A percentile compares a stretch with the other conserved stretches of the same genome.
Conservation (phyloP, 1,284 basidiomycete genomes). For the Kalmanozyma brasiliensis region DNA sequence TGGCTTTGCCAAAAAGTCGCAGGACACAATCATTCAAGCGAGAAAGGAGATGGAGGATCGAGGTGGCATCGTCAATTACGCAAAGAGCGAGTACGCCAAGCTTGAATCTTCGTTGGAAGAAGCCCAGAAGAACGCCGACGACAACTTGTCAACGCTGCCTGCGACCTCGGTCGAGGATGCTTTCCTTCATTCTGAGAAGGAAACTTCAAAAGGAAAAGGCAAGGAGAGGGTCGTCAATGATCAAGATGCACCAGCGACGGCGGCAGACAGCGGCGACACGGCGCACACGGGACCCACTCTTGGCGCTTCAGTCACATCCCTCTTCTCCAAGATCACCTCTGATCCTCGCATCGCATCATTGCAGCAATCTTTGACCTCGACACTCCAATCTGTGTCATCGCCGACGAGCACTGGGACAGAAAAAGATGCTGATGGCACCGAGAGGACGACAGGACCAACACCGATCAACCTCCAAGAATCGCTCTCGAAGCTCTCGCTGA, state of each 20-base stretch:
- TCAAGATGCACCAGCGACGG: neutral
- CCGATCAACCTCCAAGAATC: constrained; percentile 46
- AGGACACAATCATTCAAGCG: constrained; percentile 47
- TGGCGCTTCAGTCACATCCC: constrained; percentile 34
- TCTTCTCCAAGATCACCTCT: constrained; percentile 38
- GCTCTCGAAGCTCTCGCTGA: constrained; percentile 43
- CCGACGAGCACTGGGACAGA: constrained; percentile 1
- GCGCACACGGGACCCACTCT: constrained; percentile 21
- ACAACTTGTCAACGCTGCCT: too few relatives aligned
- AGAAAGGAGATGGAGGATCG: constrained; percentile 53
- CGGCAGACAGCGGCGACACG: neutral
- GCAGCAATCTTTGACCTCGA: constrained; percentile 37
- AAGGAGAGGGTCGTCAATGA: constrained; percentile 38
- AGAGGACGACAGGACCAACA: constrained; percentile 2
- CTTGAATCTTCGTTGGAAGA: constrained; percentile 58
- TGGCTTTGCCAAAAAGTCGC: constrained; percentile 60
- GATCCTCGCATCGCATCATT: constrained; percentile 43
- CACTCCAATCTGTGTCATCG: constrained; percentile 27
- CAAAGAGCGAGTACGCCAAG: constrained; percentile 48
- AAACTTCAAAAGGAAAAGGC: constrained; percentile 40
- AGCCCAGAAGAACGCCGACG: constrained; percentile 31
- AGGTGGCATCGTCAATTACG: constrained; percentile 57
- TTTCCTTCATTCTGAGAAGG: constrained; percentile 13
- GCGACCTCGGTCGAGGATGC: neutral
- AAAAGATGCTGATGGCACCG: constrained; percentile 7